Conservation (phyloP, 164 flowering plant genomes). For the Cinnamomum chago region DNA sequence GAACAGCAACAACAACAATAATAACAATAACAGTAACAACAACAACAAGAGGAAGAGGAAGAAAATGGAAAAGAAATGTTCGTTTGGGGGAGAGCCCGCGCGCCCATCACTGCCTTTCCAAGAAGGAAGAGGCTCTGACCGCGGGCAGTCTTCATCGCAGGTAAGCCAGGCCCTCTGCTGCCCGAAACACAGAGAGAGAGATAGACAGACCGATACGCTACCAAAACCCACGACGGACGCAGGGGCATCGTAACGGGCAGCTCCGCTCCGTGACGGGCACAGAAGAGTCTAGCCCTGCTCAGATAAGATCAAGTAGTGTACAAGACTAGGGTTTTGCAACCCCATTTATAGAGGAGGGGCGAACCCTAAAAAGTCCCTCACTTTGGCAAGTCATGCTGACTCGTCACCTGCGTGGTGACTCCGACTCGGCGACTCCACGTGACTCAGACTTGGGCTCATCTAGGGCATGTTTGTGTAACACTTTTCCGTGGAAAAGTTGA, state of each 20-base stretch:
- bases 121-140: conserved; percentile 6
- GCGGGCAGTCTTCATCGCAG: conserved; percentile 20
- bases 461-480: no score
- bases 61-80: neutral
- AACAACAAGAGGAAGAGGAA: no score
- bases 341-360: neutral
- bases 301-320: conserved; percentile 12
- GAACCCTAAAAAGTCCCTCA: no score
- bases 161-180: conserved; percentile 1
- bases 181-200: neutral
- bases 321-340: neutral
- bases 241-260: conserved; percentile 7
- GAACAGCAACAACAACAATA: neutral
- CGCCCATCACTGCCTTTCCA: conserved; percentile 4
- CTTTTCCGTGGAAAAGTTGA: no score
- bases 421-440: no score
- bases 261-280: neutral
- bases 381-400: no score
- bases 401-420: no score
- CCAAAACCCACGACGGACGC: neutral
- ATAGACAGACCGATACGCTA: neutral
- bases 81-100: neutral
- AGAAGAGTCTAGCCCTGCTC: neutral
- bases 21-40: neutral
- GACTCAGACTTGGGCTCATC: no score